A percentile compares a stretch with the other conserved stretches of the same genome.
Conservation (phyloP, 306 rosid species). For the Elaeagnus macrophylla region DNA sequence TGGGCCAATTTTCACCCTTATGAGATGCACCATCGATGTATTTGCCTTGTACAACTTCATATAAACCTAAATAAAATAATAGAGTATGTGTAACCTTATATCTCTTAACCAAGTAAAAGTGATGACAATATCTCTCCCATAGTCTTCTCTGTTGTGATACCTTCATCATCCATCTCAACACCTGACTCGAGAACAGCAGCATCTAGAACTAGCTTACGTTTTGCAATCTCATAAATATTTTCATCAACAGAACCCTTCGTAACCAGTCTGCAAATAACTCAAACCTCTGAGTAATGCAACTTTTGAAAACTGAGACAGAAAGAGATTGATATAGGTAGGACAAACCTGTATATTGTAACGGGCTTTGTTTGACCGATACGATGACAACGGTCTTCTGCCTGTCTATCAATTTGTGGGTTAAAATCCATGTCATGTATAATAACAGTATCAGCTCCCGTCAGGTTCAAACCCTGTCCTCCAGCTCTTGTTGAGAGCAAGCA, state of each 20-base stretch:
- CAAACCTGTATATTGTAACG: slow-evolving; percentile 74
- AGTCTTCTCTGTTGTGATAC: slow-evolving; percentile 76
- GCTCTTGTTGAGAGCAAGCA: slow-evolving; percentile 97
- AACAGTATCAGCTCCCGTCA: slow-evolving; percentile 87
- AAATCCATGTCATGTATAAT: slow-evolving; percentile 98
- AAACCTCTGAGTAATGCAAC: background rate
- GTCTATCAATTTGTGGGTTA: slow-evolving; percentile 91
- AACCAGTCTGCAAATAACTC: slow-evolving; percentile 53
- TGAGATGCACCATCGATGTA: no score
- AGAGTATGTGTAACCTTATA: background rate
- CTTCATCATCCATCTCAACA: slow-evolving; percentile 61
- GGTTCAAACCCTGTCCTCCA: slow-evolving; percentile 94
- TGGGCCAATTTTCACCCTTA: no score
- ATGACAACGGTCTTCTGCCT: slow-evolving; percentile 96
- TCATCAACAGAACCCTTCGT: slow-evolving; percentile 88
- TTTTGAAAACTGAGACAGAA: background rate
- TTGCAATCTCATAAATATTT: slow-evolving; percentile 92
- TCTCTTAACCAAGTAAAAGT: slow-evolving; percentile 56
- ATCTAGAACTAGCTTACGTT: slow-evolving; percentile 81
- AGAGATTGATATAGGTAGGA: background rate
- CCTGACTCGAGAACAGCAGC: slow-evolving; percentile 88
- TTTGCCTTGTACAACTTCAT: no score
- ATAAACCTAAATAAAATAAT: no score
- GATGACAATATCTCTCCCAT: slow-evolving; percentile 96
- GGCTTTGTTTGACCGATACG: slow-evolving; percentile 88